Evolutionary conservation across 768 basidiomycete species (phyloP), one percentile per base, ranked within the genome.

Genomic region (Mycena belliarum): DNA sequence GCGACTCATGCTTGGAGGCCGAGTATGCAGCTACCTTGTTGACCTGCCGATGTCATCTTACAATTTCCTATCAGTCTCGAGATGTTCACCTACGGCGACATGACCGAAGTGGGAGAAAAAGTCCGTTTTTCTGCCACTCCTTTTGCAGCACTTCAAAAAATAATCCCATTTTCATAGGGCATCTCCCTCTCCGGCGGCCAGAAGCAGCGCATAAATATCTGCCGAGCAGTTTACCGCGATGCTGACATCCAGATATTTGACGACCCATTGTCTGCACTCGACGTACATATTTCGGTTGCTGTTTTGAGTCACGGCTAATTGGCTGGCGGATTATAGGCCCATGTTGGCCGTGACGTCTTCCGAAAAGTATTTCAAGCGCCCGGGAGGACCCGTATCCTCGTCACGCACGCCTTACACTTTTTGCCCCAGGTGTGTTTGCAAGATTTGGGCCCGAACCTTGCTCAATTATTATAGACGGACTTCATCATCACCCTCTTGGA

Each of bases 301-400:
- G n/a, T 92, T 6, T 76, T 94, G 11, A 91, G 88, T n/a, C n/a
- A n/a, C n/a, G n/a, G n/a, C n/a, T n/a, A n/a, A n/a, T n/a, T n/a
- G n/a, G n/a, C n/a, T n/a, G n/a, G n/a, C n/a, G 93, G 93, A 23
- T 81, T 98, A 12, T 95, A 98, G 68, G 93, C 93, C 6, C 93
- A 95, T 67, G 93, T 96, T 47, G 94, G 93, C 38, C 90, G 89
- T 69, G 81, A 84, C 4, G 86, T 95, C 15, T 94, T 96, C 75
- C 83, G 89, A 66, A 87, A 95, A 55, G 89, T 93, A 11, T 80
- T 96, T 45, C 78, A 85, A 54, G 82, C 84, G 52, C 80, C 79
- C 15, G 82, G 79, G 41, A 93, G 92, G 70, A 96, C 95, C 9
- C 82, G 92, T 28, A 78, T 98, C 44, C 84, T 98, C 49, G 93